These are phyloP conservation scores for Plantago ovata DNA, from an alignment of 257 asterid genomes.

Conservation along the genomic window DNA sequence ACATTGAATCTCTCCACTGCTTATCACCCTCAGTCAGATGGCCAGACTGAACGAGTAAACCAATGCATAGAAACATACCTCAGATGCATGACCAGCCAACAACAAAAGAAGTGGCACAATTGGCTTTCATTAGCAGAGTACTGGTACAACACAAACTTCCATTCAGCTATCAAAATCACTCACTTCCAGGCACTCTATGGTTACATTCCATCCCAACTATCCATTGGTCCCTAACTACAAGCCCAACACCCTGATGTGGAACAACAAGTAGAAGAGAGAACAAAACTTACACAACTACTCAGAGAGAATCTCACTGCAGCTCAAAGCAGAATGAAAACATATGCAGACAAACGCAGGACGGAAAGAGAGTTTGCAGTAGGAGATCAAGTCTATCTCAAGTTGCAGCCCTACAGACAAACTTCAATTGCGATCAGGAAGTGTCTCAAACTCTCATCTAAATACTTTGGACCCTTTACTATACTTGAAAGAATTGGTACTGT, in stretches of 20 bases:
- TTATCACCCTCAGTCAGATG: conserved; percentile 17
- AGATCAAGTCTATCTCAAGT: neutral
- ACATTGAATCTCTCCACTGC: neutral
- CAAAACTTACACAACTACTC: neutral
- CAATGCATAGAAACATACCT: neutral
- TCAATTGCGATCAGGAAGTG: neutral
- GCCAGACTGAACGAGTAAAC: conserved; percentile 11
- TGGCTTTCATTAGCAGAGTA: neutral
- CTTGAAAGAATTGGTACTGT: neutral
- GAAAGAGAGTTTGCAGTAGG: neutral
- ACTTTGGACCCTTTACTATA: neutral
- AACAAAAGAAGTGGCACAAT: neutral
- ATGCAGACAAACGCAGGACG: neutral
- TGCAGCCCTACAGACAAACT: neutral
- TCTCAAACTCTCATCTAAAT: neutral
- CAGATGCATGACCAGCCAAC: neutral
- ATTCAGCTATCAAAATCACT: neutral
- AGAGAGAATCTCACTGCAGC: neutral
- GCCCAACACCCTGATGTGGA: too few species aligned
- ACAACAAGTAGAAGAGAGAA: too few species aligned
- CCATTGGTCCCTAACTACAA: neutral
- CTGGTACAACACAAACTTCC: conserved; percentile 14
- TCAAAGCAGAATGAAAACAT: neutral
- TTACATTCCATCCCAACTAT: rapidly evolving
- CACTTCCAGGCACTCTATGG: conserved; percentile 17